Base-by-base conservation (phyloP, 148 eudicot genomes). In the Simmondsia chinensis region DNA sequence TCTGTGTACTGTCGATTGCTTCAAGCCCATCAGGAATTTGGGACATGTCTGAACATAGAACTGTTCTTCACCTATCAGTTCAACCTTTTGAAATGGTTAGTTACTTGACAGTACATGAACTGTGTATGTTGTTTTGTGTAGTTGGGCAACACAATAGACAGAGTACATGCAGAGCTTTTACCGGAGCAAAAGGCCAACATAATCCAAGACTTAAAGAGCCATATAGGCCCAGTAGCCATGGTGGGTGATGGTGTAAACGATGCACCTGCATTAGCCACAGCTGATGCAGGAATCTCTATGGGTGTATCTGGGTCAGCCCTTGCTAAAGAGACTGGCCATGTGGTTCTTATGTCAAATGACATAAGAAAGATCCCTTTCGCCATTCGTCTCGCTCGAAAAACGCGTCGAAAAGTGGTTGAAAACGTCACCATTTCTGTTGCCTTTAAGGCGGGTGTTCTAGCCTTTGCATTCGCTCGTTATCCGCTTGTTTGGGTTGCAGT, bases 221-320 rank as follows among this genome's bases (percentile, higher is more conserved):
- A 62, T 43, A 57, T 70, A 0, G 76, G 76, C 0, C 61, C 61
- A 1, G 82, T 94, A 7, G 94, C 94, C 11, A 91, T 91, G 99
- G 74, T 91, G 11, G 99, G 99, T 7, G 99, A 91, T 29, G 99
- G 99, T 15, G 57, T 91, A n/a, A 91, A 91, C 21, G 99, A 91
- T 36, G 94, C 95, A 14, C 93, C 94, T 8, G 99, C 99, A 9
- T 66, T 91, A 47, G 95, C 94, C 15, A 82, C 94, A 14, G 95
- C 99, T 0, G 76, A 85, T 40, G 63, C 86, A 3, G 99, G 99
- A 0, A 91, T 91, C 61, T 91, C 99, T 14, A 91, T 91, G 99
- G 99, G 99, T 27, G 66, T 91, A 5, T 85, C 99, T 0, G 99
- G 99, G 0, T 82, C 99, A 0, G 89, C 99, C 1, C 81, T 91